Conservation (phyloP, 176 grass and related monocot species). For the Oryza glumipatula region DNA sequence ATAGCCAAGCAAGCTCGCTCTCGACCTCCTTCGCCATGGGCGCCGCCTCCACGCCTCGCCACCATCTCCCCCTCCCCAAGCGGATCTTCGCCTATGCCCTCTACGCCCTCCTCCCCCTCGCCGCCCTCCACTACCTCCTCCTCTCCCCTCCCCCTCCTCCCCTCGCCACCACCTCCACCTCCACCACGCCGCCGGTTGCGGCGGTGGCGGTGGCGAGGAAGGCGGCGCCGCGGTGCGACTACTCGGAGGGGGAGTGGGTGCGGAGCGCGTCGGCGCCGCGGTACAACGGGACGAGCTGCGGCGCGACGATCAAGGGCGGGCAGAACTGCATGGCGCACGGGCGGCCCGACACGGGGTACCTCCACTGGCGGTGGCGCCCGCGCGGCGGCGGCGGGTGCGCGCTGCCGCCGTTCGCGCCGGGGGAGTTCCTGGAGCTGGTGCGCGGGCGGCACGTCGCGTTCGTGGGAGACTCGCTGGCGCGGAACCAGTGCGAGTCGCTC, state of each 20-base stretch:
- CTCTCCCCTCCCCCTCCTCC: slow-evolving; percentile 22
- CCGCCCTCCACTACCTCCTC: slow-evolving; percentile 50
- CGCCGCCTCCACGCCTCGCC: slow-evolving; percentile 8
- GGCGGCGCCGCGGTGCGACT: slow-evolving; percentile 42
- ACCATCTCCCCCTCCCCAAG: slow-evolving; percentile 27
- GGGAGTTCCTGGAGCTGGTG: slow-evolving; percentile 48
- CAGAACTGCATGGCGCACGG: slow-evolving; percentile 79
- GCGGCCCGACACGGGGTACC: slow-evolving; percentile 65
- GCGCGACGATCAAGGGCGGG: slow-evolving; percentile 64
- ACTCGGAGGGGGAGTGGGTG: slow-evolving; percentile 67
- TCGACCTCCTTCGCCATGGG: background rate
- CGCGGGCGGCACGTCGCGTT: slow-evolving; percentile 64
- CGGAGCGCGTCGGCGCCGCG: slow-evolving; percentile 29
- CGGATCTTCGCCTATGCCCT: slow-evolving; percentile 39
- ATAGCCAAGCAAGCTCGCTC: too few relatives aligned
- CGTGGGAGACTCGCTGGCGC: slow-evolving; percentile 72
- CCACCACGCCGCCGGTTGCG: background rate
- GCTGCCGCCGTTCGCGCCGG: slow-evolving; percentile 56
- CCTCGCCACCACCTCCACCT: background rate
- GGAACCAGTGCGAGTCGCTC: slow-evolving; percentile 77
- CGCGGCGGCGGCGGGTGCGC: slow-evolving; percentile 34
- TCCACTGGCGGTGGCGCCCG: slow-evolving; percentile 75
- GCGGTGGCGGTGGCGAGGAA: background rate
- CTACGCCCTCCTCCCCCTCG: slow-evolving; percentile 47
- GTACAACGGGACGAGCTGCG: slow-evolving; percentile 76